Evolutionary conservation across 371 early-diverging fungal genomes (phyloP).

Genomic region (Dichotomocladium elegans): DNA sequence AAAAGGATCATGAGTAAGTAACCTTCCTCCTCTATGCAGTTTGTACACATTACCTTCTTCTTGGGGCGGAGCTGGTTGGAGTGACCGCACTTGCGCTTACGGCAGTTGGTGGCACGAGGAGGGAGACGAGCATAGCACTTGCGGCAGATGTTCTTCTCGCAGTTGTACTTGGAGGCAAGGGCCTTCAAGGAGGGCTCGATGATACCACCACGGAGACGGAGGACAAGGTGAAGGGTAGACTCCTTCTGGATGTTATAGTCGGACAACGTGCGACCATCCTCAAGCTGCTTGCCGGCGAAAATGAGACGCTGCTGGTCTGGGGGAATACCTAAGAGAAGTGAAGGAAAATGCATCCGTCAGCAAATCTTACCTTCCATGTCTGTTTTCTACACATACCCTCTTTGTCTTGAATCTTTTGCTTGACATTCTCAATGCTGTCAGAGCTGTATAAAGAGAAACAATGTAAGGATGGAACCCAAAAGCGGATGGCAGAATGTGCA

Average conservation of each 20-base stretch:
- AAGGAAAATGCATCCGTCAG: background rate
- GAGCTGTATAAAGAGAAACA: constrained; percentile 51
- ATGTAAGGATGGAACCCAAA: constrained; percentile 62
- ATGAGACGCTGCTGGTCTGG: constrained; percentile 99
- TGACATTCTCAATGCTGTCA: constrained; percentile 70
- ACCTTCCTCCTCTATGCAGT: background rate
- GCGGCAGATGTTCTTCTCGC: constrained; percentile 99
- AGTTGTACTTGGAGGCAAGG: constrained; percentile 98
- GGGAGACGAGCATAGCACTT: constrained; percentile 99
- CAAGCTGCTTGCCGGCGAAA: constrained; percentile 99
- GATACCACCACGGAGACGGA: constrained; percentile 97
- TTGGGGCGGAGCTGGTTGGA: constrained; percentile 98
- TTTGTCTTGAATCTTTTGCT: constrained; percentile 97
- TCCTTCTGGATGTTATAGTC: constrained; percentile 96
- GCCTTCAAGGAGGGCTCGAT: constrained; percentile 97
- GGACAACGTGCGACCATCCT: constrained; percentile 91
- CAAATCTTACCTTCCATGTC: background rate
- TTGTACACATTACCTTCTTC: constrained; percentile 68
- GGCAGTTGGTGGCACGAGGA: constrained; percentile 99
- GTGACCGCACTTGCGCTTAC: constrained; percentile 99
- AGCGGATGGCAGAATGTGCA: background rate
- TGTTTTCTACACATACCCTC: constrained; percentile 67
- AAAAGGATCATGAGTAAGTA: background rate
- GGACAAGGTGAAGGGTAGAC: constrained; percentile 97
- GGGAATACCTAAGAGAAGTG: constrained; percentile 75